Conservation (phyloP, 257 asterid genomes). For the Fraxinus cuspidata region DNA sequence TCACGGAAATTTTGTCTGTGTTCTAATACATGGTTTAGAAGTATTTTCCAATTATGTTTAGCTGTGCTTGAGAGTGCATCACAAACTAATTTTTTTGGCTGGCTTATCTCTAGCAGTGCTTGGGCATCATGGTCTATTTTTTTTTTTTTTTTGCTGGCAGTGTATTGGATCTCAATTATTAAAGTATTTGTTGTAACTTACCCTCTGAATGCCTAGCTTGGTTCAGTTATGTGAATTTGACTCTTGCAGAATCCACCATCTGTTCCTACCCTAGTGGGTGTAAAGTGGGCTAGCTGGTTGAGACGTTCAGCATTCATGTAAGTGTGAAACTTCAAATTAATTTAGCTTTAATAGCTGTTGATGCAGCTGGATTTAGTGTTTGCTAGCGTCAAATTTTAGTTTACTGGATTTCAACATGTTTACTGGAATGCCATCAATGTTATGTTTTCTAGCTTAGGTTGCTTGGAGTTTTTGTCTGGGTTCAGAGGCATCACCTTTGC, state of each 20-base stretch:
- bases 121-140: not conserved
- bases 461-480: not conserved
- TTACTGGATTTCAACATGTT: not conserved
- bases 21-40: not conserved
- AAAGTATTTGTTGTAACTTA: not conserved
- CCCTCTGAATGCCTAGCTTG: slow-evolving; percentile 9
- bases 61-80: not conserved
- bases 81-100: not conserved
- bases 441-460: not conserved
- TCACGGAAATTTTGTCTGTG: slow-evolving; percentile 1
- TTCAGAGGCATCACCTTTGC: not conserved
- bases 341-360: slow-evolving; percentile 11
- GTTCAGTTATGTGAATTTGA: slow-evolving; percentile 18
- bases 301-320: slow-evolving; percentile 69
- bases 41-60: not conserved
- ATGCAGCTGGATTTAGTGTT: not conserved
- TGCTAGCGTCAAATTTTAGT: not conserved
- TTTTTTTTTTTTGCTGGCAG: not conserved
- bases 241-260: slow-evolving; percentile 91
- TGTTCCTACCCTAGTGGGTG: slow-evolving; percentile 93
- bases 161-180: not conserved
- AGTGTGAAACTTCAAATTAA: slow-evolving; percentile 8
- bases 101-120: slow-evolving; percentile 5
- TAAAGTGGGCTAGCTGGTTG: slow-evolving; percentile 87
- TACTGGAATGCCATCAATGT: not conserved